These are phyloP conservation scores for Sesbania bispinosa DNA, from an alignment of 306 rosid species.

Conservation along the genomic window DNA sequence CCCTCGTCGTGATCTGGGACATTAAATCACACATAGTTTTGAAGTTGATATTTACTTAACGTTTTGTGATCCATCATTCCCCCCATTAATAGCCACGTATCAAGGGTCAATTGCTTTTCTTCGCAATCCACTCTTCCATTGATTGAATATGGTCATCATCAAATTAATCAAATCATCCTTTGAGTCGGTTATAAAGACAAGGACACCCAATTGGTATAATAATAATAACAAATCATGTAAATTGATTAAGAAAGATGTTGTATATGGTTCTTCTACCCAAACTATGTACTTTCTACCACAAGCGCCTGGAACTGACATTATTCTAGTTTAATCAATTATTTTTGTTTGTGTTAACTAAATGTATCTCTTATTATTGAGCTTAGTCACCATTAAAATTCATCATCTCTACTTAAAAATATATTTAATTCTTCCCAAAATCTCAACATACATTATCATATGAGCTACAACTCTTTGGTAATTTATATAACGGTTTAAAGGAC, in stretches of 20 bases:
- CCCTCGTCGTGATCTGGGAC: background rate
- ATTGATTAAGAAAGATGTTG: background rate
- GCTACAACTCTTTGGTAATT: too few species aligned
- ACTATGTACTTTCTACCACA: background rate
- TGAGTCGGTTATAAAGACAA: background rate
- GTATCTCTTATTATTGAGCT: too few species aligned
- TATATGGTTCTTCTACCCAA: background rate
- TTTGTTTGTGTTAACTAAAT: too few species aligned
- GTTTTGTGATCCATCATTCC: background rate
- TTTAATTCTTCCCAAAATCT: too few species aligned
- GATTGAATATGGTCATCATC: slow-evolving; percentile 1
- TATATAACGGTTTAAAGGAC: too few species aligned
- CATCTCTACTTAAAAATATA: too few species aligned
- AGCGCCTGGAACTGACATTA: too few species aligned
- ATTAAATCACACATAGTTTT: background rate
- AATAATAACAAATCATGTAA: background rate
- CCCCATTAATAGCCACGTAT: background rate
- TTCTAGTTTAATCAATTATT: too few species aligned
- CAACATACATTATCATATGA: too few species aligned
- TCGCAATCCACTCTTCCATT: background rate
- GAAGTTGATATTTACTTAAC: background rate
- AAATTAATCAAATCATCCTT: background rate
- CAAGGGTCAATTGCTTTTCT: background rate
- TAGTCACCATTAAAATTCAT: too few species aligned
- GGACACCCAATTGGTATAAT: background rate